Evolutionary conservation across 805 yeast genomes (phyloP), one percentile per base, ranked within the genome.

Genomic region (Wickerhamomyces ciferrii): DNA sequence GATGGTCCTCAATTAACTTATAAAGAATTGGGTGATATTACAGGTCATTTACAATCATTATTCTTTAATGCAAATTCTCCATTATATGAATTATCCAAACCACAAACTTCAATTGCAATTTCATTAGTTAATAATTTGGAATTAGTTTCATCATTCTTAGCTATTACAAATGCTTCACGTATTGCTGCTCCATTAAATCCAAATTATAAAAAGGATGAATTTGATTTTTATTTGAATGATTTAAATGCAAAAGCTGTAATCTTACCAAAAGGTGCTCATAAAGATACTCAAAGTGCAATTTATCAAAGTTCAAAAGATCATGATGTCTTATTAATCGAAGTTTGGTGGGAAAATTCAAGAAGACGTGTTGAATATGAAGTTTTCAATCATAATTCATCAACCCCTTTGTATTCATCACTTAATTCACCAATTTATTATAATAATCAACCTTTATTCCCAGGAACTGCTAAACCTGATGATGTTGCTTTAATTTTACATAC

Each of bases 151-250:
- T 65, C 77, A 2, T 84, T 81, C 57, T 61, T 84, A 20, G 83
- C 81, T 2, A 67, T 75, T 23, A 76, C 87, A 2, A 72, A 76
- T 51, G 71, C 78, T 25, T 75, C 79, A 1, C 69, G 76, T 53
- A 69, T 83, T 40, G 85, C 84, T 19, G 86, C 88, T 2, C 91
- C 91, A 14, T 67, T 84, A 59, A 84, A 84, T 55, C 76, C 87
- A 15, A 72, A 72, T 45, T 83, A 81, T 61, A 81, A 75, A 55
- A 74, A 77, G 53, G 53, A 64, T 31, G 91, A 84, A 62, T 79
- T 81, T 58, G 81, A 79, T 55, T 81, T 82, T 61, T 83, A 83
- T 59, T 65, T 84, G 42, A 75, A 71, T 38, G 90, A 84, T 56
- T 64, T 84, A 53, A 66, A 75, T 53, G 73, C 87, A 8, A 69